Percentiles rank a stretch among this genome's conserved stretches.
Evolutionary conservation across 1,284 basidiomycete species (phyloP).

Genomic region (Phlebopus sp.): DNA sequence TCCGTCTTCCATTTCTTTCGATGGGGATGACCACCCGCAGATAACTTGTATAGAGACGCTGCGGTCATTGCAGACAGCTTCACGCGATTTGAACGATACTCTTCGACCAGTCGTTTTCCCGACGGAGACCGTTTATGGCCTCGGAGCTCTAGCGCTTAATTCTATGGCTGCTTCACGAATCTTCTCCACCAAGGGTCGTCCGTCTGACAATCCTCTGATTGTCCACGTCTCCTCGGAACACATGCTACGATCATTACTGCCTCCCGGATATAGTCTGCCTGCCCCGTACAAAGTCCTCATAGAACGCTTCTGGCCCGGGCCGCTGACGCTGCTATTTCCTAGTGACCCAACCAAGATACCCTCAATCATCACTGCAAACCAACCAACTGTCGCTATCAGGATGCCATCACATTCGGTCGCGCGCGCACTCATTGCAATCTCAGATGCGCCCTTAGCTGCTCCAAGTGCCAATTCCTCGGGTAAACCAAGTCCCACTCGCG

Average conservation of each 20-base stretch:
- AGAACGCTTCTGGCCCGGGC: conserved; percentile 91
- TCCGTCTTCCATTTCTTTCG: conserved; percentile 52
- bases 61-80: conserved; percentile 46
- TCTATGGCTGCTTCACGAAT: conserved; percentile 69
- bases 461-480: conserved; percentile 96
- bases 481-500: conserved; percentile 91
- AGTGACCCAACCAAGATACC: conserved; percentile 58
- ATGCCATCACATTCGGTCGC: conserved; percentile 96
- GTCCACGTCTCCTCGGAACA: conserved; percentile 87
- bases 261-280: conserved; percentile 57
- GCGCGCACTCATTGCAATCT: conserved; percentile 79
- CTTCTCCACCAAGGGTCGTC: conserved; percentile 89
- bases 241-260: conserved; percentile 80
- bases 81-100: conserved; percentile 44
- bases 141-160: conserved; percentile 84
- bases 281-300: conserved; percentile 72
- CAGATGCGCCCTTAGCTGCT: conserved; percentile 82
- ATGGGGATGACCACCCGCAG: conserved; percentile 36
- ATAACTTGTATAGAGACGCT: conserved; percentile 46
- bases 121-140: conserved; percentile 97
- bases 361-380: conserved; percentile 70
- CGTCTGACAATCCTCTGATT: conserved; percentile 96
- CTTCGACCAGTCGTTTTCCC: conserved; percentile 80
- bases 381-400: conserved; percentile 85
- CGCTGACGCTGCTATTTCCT: conserved; percentile 91